Evolutionary conservation across 2,329 filamentous ascomycete species (phyloP), one percentile per base, ranked within the genome.

Genomic region (Apiospora rasikravindrae): DNA sequence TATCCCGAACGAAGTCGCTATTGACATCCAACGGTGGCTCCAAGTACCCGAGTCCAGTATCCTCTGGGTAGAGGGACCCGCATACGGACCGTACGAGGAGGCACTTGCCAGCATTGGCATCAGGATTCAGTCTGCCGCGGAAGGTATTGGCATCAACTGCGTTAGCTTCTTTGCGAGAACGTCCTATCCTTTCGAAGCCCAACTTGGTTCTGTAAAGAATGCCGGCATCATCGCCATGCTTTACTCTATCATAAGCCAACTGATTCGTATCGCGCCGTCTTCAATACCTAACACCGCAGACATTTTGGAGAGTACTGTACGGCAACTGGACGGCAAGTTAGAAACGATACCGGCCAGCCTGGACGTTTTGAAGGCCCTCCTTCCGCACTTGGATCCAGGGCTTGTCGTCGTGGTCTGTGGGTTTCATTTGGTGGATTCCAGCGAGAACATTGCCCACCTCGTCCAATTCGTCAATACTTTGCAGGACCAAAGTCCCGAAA

Each of bases 41-140:
- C 8, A 68, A 44, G 2, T 19, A 7, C 7, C n/a, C 6, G n/a
- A 67, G 10, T 42, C 47, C 19, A 8, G 53, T 2, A 33, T 71
- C 8, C 69, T 73, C 51, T 73, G 71, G 71, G 44, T 73, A 8
- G 66, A 71, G 40, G 71, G 69, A 1, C 49, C 69, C 1, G 71
- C 19, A 16, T 24, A 69, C 19, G 69, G 67, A 22, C 14, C 26
- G 2, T 45, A 10, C 29, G 69, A 73, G 16, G n/a, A 24, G 16
- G 16, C 22, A 0, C 66, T 73, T 22, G 16, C 40, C 1, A 40
- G 22, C 10, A 53, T 71, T 49, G 51, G 64, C 7, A 7, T n/a
- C 26, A 33, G 71, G 11, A 47, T 73, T 10, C 67, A 69, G 33
- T 42, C 11, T 19, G 45, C 19, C 13, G 10, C 64, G 1, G 26